Evolutionary conservation across 257 asterid species (phyloP), one percentile per base, ranked within the genome.

Genomic region (Rubia yunnanensis): DNA sequence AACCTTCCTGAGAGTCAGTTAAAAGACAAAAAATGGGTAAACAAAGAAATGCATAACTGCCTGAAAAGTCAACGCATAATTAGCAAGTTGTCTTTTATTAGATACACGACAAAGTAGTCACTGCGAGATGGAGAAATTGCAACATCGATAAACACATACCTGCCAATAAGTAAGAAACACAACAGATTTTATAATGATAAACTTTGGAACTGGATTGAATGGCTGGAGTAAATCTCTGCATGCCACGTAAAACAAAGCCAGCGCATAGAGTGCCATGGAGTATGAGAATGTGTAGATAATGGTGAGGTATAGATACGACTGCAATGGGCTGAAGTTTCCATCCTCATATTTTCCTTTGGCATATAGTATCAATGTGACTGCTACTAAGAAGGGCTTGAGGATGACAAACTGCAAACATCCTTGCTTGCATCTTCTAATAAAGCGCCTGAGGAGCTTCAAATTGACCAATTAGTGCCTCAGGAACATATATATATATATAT

Each of bases 111-210:
- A 69, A 22, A 32, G 14, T 65, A 46, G 20, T n/a, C 15, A 60
- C 34, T 27, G 62, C 64, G 66, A 61, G 31, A 35, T 23, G 23
- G 27, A 35, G 24, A 38, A 15, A 26, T 30, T 58, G 26, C 67
- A 27, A 38, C 18, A 36, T 30, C 36, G 4, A 46, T 46, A 18
- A 54, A 39, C 44, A 65, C 70, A 4, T 81, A 90, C 99, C 99
- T 94, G 99, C 95, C 96, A 94, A 72, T 94, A 94, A 3, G 96
- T 90, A 61, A 90, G 95, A 78, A 94, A 90, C n/a, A 94, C 96
- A 1, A 94, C 97, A 13, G 96, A 90, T 69, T 94, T 94, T 80
- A 94, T 90, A 44, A 94, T 90, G 81, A 94, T 82, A 46, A 94
- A 94, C 83, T 88, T 90, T 44, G 97, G 97, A 64, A 94, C 99